These are phyloP conservation scores for Ophiostoma sp. DNA, from an alignment of 2,329 filamentous ascomycete species.

Conservation along the genomic window DNA sequence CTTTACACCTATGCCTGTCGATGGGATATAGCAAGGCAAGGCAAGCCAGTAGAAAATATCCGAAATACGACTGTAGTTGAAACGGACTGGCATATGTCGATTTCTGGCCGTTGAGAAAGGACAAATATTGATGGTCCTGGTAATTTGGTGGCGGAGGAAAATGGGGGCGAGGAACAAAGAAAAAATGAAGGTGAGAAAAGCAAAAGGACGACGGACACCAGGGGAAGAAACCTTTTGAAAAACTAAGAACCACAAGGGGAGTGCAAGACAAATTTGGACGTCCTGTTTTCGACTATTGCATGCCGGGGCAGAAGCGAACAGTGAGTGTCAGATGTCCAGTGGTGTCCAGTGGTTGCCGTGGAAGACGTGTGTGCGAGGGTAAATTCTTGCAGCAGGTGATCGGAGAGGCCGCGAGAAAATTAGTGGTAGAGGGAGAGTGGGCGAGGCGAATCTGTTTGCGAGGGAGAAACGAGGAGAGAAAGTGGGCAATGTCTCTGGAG, in stretches of 20 bases:
- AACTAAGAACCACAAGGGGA: background rate
- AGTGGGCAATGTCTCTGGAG: background rate
- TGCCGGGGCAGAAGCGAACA: background rate
- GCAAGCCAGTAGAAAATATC: background rate
- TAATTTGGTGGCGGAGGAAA: background rate
- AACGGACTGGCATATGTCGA: background rate
- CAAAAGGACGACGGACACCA: background rate
- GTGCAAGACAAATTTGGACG: background rate
- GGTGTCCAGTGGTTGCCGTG: conserved; percentile 15
- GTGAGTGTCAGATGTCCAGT: conserved; percentile 8
- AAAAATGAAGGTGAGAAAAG: background rate
- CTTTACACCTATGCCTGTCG: background rate
- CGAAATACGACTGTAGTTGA: conserved; percentile 7
- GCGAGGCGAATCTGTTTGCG: background rate
- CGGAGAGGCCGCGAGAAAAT: background rate
- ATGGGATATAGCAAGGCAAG: background rate
- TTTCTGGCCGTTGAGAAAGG: background rate
- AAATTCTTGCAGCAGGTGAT: background rate
- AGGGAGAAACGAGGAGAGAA: background rate
- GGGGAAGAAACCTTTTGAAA: background rate
- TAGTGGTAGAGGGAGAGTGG: background rate
- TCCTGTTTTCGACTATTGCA: conserved; percentile 16
- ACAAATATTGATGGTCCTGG: background rate
- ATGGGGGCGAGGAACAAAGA: background rate
- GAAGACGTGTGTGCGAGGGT: conserved; percentile 19